These are phyloP conservation scores for Phytophthora rubi DNA, from an alignment of 352 stramenopile species.

Conservation along the genomic window DNA sequence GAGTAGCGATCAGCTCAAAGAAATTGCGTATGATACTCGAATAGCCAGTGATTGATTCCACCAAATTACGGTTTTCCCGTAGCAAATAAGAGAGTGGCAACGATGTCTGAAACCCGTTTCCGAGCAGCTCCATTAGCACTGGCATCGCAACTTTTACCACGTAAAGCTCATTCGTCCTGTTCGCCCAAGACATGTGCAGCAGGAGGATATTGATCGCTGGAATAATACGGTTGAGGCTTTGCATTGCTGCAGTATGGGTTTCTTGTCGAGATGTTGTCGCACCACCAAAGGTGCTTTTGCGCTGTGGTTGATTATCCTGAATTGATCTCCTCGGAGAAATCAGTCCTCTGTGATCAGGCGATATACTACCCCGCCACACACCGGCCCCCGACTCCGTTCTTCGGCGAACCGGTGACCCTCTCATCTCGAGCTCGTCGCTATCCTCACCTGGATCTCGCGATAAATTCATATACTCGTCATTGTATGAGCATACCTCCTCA, in stretches of 20 bases:
- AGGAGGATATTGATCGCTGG: conserved; percentile 59
- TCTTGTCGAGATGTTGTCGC: conserved; percentile 31
- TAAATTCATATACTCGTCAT: conserved; percentile 48
- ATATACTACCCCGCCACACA: conserved; percentile 13
- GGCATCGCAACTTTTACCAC: conserved; percentile 66
- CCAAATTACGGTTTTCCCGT: conserved; percentile 72
- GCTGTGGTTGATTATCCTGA: conserved; percentile 38
- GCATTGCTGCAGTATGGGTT: conserved; percentile 50
- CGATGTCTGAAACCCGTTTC: conserved; percentile 76
- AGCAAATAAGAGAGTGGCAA: conserved; percentile 71
- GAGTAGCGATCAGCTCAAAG: conserved; percentile 74
- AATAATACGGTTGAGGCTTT: conserved; percentile 65
- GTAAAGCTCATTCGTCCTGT: conserved; percentile 64
- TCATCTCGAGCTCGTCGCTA: conserved; percentile 38
- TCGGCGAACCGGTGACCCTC: conserved; percentile 25
- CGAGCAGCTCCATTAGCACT: conserved; percentile 72
- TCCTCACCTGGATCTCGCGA: conserved; percentile 27
- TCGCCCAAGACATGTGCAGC: conserved; percentile 67
- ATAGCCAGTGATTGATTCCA: conserved; percentile 76
- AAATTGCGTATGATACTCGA: conserved; percentile 67
- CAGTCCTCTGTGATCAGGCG: conserved; percentile 19
- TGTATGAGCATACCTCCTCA: conserved; percentile 62
- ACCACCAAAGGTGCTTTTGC: conserved; percentile 33
- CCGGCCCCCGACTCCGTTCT: conserved; percentile 14
- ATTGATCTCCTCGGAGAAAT: conserved; percentile 29